Percentiles rank a stretch among this genome's conserved stretches.
These are phyloP conservation scores for Blastobotrys persicus DNA, from an alignment of 1,139 yeast genomes.

Conservation along the genomic window DNA sequence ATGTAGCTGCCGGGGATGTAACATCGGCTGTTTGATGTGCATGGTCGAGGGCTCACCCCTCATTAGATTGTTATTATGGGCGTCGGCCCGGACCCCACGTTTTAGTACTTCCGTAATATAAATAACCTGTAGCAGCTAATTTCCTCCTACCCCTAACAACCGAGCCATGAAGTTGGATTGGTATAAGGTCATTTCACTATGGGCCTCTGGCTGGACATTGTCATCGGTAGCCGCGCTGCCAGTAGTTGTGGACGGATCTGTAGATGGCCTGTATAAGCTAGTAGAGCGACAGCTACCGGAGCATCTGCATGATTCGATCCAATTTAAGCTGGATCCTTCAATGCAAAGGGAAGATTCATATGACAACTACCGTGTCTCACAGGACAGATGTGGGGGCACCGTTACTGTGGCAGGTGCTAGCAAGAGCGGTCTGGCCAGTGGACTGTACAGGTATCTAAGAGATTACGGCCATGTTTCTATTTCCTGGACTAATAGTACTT, in stretches of 20 bases:
- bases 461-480: constrained; percentile 21
- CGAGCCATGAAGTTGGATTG: not conserved
- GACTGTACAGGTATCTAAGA: constrained; percentile 18
- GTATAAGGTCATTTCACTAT: not conserved
- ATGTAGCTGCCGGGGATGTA: too few species aligned
- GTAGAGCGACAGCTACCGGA: constrained; percentile 3
- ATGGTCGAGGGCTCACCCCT: too few species aligned
- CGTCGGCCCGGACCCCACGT: not conserved
- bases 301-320: not conserved
- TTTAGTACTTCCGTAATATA: not conserved
- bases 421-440: constrained; percentile 16
- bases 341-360: not conserved
- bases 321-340: not conserved
- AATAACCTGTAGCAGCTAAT: not conserved
- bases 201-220: not conserved
- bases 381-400: not conserved
- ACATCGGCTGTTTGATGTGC: too few species aligned
- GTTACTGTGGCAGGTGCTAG: constrained; percentile 16
- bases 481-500: constrained; percentile 19
- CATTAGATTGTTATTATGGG: too few species aligned
- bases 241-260: not conserved
- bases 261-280: constrained; percentile 2
- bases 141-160: not conserved
- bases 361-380: not conserved
- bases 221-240: not conserved